Conservation (phyloP, 805 yeast species). For the Pichia occidentalis region DNA sequence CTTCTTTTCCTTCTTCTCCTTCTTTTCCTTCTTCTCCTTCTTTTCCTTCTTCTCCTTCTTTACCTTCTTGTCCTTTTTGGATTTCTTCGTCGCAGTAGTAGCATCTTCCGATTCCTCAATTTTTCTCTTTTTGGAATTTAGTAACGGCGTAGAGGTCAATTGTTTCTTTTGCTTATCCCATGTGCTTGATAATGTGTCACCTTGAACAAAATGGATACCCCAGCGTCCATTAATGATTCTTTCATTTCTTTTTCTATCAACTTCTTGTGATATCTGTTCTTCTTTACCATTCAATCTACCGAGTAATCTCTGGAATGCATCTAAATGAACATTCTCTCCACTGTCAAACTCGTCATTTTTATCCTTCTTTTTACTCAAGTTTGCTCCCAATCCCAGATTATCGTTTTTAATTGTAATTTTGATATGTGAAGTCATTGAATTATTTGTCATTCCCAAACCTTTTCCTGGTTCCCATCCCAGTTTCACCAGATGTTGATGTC, state of each 20-base stretch:
- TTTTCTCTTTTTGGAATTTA: slow-evolving; percentile 18
- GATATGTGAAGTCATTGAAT: slow-evolving; percentile 73
- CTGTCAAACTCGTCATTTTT: slow-evolving; percentile 65
- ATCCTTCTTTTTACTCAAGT: slow-evolving; percentile 39
- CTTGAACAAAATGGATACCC: slow-evolving; percentile 84
- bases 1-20: slow-evolving; percentile 14
- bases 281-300: slow-evolving; percentile 88
- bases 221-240: slow-evolving; percentile 75
- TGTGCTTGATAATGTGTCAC: slow-evolving; percentile 76
- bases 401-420: slow-evolving; percentile 80
- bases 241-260: slow-evolving; percentile 62
- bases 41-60: slow-evolving; percentile 24
- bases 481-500: slow-evolving; percentile 74
- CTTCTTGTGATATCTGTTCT: slow-evolving; percentile 52
- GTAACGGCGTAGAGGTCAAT: slow-evolving; percentile 19
- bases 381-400: slow-evolving; percentile 85
- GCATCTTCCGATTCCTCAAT: slow-evolving; percentile 15
- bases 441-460: slow-evolving; percentile 70
- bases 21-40: slow-evolving; percentile 26
- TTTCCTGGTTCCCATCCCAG: slow-evolving; percentile 91
- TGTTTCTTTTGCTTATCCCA: slow-evolving; percentile 58
- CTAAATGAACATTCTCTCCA: slow-evolving; percentile 85
- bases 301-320: slow-evolving; percentile 83
- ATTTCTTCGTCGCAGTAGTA: slow-evolving; percentile 5
- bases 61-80: slow-evolving; percentile 23